Conservation (phyloP, 495 filamentous ascomycete genomes). For the Talaromyces thailandensis region DNA sequence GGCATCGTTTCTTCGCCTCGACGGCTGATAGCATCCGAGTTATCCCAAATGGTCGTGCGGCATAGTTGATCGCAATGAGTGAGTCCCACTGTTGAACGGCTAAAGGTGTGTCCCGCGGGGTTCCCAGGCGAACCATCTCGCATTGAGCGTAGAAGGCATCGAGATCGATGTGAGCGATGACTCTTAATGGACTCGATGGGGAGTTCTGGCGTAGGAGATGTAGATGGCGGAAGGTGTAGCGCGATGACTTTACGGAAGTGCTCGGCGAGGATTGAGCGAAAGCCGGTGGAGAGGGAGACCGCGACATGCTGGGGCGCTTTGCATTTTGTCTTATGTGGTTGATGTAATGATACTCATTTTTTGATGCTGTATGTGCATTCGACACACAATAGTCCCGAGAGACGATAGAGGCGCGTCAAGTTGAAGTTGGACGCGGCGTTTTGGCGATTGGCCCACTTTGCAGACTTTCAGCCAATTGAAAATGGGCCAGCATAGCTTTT, state of each 20-base stretch:
- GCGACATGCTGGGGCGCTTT: constrained; percentile 12
- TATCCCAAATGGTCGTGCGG: constrained; percentile 72
- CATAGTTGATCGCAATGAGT: constrained; percentile 93
- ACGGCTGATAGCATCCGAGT: constrained; percentile 60
- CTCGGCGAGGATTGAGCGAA: constrained; percentile 22
- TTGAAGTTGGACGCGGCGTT: neutral
- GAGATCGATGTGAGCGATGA: constrained; percentile 87
- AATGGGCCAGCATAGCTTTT: too few relatives aligned
- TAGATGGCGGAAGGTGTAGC: constrained; percentile 79
- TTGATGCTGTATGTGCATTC: neutral
- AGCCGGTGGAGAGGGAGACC: constrained; percentile 18
- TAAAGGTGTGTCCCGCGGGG: constrained; percentile 65
- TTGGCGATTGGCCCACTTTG: neutral
- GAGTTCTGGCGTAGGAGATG: constrained; percentile 62
- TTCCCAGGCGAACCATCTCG: constrained; percentile 76
- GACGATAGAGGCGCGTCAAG: neutral
- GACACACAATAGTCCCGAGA: neutral
- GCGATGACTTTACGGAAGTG: constrained; percentile 45
- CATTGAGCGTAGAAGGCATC: constrained; percentile 99
- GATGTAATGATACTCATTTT: neutral
- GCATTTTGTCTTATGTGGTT: neutral
- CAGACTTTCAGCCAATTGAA: too few relatives aligned
- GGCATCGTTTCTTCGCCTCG: constrained; percentile 86
- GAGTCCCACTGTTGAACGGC: constrained; percentile 79
- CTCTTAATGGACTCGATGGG: constrained; percentile 67